A percentile compares a stretch with the other conserved stretches of the same genome.
Conservation (phyloP, 2,329 filamentous ascomycete species). For the Trichoderma cornu-damae region DNA sequence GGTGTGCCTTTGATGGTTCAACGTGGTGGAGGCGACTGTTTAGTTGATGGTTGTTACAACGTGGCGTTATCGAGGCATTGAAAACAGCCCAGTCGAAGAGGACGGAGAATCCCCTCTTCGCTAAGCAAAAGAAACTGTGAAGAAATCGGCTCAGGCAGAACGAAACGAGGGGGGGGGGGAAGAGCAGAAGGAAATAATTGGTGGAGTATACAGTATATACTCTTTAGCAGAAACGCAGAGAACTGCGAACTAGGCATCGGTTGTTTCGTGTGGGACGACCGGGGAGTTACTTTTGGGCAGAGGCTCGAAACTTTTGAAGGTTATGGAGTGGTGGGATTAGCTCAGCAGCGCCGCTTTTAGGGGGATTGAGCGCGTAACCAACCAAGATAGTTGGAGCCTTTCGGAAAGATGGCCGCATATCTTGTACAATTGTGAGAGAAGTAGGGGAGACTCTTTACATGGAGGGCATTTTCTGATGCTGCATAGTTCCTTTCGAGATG, state of each 20-base stretch:
- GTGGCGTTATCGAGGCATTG: conserved; percentile 19
- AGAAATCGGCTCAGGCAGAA: too few relatives aligned
- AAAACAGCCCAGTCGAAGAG: background rate
- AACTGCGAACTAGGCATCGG: background rate
- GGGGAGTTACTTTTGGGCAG: background rate
- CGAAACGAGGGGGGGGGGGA: background rate
- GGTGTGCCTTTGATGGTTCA: background rate
- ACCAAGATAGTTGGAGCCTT: too few relatives aligned
- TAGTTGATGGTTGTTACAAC: background rate
- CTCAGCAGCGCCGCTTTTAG: conserved; percentile 18
- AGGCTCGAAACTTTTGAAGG: conserved; percentile 2
- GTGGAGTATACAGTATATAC: conserved; percentile 2
- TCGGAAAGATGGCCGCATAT: too few relatives aligned
- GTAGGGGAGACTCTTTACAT: too few relatives aligned
- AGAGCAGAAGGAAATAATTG: background rate
- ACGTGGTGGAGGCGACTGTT: background rate
- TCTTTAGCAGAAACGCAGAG: background rate
- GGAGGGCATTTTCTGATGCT: too few relatives aligned
- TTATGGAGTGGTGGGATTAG: conserved; percentile 17
- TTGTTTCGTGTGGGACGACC: background rate
- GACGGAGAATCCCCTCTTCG: conserved; percentile 11
- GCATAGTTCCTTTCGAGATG: too few relatives aligned
- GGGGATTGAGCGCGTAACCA: too few relatives aligned
- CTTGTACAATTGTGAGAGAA: too few relatives aligned
- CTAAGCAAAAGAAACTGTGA: background rate